Evolutionary conservation across 2,329 filamentous ascomycete genomes (phyloP), one percentile per base, ranked within the genome.

Genomic region (Phialophora tarda): DNA sequence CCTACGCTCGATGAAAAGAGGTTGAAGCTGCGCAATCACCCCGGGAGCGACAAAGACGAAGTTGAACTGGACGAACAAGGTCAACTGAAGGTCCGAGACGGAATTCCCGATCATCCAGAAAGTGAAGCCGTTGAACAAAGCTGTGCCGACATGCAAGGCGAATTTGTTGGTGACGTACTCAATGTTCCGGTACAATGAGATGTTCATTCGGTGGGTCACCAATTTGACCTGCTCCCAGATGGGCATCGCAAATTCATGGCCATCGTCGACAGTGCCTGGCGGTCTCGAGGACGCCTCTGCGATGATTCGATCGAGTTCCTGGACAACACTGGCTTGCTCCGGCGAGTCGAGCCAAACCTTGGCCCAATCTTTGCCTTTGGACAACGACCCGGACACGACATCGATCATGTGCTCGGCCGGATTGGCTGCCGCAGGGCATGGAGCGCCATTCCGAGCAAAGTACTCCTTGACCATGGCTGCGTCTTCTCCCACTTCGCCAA

Each of bases 41-140:
- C 77, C 78, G 1, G 82, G 80, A 1, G 80, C 78, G 4, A 84
- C 83, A 69, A 88, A 80, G 68, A 89, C 82, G 66, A 88, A 84
- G 21, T 90, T 76, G 76, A 91, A 91, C 55, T 81, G 78, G 0
- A 88, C 89, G 78, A 93, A 93, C 80, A 92, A 86, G 66, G 88
- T 84, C 75, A 90, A 86, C 73, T 92, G 89, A 81, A 92, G 85
- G 71, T 90, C 88, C 7, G 82, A 79, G 58, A 90, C 81, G 0
- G 81, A 83, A 74, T 88, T 79, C 0, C 89, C 88, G 1, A 91
- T 84, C 72, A 87, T 81, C 83, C 85, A 92, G 79, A 91, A 92
- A 0, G 89, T 82, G 56, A 86, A 80, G 1, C 76, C 79, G 55
- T 83, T 82, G 72, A 84, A 83, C 4, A 83, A 67, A 17, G 80